phyloP scores from a whole-genome alignment of 1,284 basidiomycete genomes.

The Gastroboletus turbinatus region DNA sequence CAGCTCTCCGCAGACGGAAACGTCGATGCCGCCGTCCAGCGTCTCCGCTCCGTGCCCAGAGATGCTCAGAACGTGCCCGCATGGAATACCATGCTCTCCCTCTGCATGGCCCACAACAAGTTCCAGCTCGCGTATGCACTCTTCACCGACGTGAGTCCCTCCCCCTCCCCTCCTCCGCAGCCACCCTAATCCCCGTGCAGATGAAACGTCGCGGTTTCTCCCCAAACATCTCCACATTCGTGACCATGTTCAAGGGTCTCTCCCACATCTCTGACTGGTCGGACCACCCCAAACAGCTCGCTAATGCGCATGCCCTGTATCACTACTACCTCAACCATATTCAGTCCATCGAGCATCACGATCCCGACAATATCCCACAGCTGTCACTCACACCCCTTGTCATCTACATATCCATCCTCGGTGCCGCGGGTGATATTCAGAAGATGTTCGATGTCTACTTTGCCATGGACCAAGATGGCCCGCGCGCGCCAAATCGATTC shows the following conservation, averaged over 20 bases:
- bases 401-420: constrained; percentile 64
- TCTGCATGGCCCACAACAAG: constrained; percentile 52
- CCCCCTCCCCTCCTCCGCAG: neutral
- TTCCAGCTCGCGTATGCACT: constrained; percentile 59
- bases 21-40: constrained; percentile 56
- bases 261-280: constrained; percentile 59
- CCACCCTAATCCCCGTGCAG: constrained; percentile 38
- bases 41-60: constrained; percentile 61
- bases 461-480: constrained; percentile 55
- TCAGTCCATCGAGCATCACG: constrained; percentile 45
- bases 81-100: constrained; percentile 74
- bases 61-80: constrained; percentile 69
- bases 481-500: constrained; percentile 51
- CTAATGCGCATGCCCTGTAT: constrained; percentile 58
- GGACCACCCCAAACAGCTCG: constrained; percentile 53
- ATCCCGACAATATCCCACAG: constrained; percentile 44
- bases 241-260: constrained; percentile 62
- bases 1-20: constrained; percentile 52
- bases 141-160: constrained; percentile 60
- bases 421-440: constrained; percentile 53
- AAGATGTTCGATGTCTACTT: constrained; percentile 74
- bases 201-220: constrained; percentile 78
- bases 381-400: constrained; percentile 49
- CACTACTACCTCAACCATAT: constrained; percentile 51
- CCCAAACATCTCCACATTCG: constrained; percentile 63